phyloP scores from a whole-genome alignment of 192 early-diverging fungal genomes.

The Chytriomyces sp. region DNA sequence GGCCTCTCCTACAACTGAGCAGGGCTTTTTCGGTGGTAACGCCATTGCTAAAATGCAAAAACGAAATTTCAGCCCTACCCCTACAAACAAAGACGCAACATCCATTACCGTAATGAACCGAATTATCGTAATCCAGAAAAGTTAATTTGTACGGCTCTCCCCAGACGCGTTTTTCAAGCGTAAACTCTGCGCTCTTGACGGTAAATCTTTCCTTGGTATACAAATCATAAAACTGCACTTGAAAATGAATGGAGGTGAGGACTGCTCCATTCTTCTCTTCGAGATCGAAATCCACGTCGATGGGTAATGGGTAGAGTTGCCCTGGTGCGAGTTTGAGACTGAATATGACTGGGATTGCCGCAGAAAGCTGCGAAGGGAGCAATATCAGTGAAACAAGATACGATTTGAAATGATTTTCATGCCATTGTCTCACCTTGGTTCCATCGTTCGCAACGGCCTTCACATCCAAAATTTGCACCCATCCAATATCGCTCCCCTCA shows the following conservation, averaged over 20 bases:
- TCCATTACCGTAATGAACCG: slow-evolving; percentile 68
- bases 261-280: slow-evolving; percentile 12
- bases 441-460: slow-evolving; percentile 33
- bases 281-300: slow-evolving; percentile 44
- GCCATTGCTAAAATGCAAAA: slow-evolving; percentile 42
- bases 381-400: background rate
- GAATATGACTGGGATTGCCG: slow-evolving; percentile 41
- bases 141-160: slow-evolving; percentile 71
- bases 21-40: slow-evolving; percentile 47
- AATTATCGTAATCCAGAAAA: slow-evolving; percentile 69
- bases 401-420: background rate
- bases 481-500: slow-evolving; percentile 26
- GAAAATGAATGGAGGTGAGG: slow-evolving; percentile 29
- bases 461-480: slow-evolving; percentile 46
- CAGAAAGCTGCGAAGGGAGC: slow-evolving; percentile 22
- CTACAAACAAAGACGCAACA: background rate
- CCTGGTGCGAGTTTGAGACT: slow-evolving; percentile 56
- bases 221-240: slow-evolving; percentile 39
- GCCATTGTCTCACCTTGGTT: slow-evolving; percentile 18
- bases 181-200: slow-evolving; percentile 32
- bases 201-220: slow-evolving; percentile 36
- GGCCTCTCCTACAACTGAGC: slow-evolving; percentile 29
- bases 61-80: background rate
- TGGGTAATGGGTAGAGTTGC: slow-evolving; percentile 52
- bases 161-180: slow-evolving; percentile 41